Evolutionary conservation across 1,284 basidiomycete genomes (phyloP).

Genomic region (Lignosus rhinocerotis): DNA sequence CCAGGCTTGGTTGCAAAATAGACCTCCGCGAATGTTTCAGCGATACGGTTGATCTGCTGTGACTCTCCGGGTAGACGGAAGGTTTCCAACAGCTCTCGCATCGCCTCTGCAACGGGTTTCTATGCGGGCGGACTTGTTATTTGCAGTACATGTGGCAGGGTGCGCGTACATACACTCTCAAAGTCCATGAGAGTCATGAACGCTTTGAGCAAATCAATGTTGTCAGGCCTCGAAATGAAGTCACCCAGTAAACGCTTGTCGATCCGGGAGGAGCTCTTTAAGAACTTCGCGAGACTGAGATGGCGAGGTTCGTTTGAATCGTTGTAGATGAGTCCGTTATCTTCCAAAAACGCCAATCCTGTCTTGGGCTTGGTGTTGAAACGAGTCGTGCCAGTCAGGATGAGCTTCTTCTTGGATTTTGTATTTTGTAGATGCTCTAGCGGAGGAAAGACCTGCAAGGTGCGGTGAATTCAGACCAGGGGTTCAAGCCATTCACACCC

Average conservation of each 20-base stretch:
- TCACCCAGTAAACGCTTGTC: slow-evolving; percentile 97
- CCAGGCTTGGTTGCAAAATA: slow-evolving; percentile 88
- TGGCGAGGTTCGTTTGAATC: slow-evolving; percentile 58
- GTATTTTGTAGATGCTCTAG: slow-evolving; percentile 64
- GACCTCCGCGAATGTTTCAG: slow-evolving; percentile 90
- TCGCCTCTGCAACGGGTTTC: slow-evolving; percentile 94
- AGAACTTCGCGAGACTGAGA: slow-evolving; percentile 77
- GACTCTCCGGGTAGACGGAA: slow-evolving; percentile 96
- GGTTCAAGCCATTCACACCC: not conserved
- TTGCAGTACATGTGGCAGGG: not conserved
- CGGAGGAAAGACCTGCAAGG: slow-evolving; percentile 49
- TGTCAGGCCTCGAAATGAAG: slow-evolving; percentile 89
- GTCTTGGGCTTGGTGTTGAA: slow-evolving; percentile 98
- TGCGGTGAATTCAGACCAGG: not conserved
- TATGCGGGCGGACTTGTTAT: slow-evolving; percentile 34
- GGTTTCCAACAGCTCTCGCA: slow-evolving; percentile 92
- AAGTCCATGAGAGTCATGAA: slow-evolving; percentile 94
- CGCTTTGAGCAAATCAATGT: slow-evolving; percentile 81
- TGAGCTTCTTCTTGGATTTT: slow-evolving; percentile 87
- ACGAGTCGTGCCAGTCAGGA: slow-evolving; percentile 81
- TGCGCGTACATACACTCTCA: slow-evolving; percentile 57
- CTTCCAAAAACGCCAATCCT: slow-evolving; percentile 88
- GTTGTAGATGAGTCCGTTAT: slow-evolving; percentile 81
- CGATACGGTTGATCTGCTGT: slow-evolving; percentile 93
- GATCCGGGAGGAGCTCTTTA: slow-evolving; percentile 83